Percentiles rank a stretch among this genome's conserved stretches.
These are phyloP conservation scores for Aspergillus alliaceus DNA, from an alignment of 2,329 filamentous ascomycete species.

Conservation along the genomic window DNA sequence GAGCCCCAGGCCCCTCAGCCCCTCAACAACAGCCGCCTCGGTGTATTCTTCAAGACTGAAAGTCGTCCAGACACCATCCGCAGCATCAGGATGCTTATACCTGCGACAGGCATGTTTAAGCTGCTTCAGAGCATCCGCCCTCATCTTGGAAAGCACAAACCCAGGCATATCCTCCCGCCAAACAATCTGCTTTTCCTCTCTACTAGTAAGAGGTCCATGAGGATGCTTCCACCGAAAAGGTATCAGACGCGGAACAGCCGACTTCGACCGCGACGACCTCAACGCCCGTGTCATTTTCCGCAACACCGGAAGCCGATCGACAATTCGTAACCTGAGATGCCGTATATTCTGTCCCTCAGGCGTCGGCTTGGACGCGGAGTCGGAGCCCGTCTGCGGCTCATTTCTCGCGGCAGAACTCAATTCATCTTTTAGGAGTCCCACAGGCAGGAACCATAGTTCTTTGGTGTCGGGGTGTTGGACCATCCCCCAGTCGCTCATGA, in stretches of 20 bases:
- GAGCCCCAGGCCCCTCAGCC: constrained; percentile 19
- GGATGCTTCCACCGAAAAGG: constrained; percentile 39
- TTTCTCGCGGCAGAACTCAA: constrained; percentile 10
- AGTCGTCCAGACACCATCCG: constrained; percentile 28
- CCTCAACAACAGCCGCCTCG: constrained; percentile 20
- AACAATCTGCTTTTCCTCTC: constrained; percentile 33
- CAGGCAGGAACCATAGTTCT: constrained; percentile 35
- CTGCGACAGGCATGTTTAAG: constrained; percentile 34
- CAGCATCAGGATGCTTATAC: constrained; percentile 16
- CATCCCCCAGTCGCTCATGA: constrained; percentile 38
- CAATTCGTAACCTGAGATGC: constrained; percentile 27
- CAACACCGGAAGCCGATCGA: constrained; percentile 28
- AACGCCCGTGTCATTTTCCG: constrained; percentile 18
- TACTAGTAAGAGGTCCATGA: constrained; percentile 24
- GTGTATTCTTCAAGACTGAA: constrained; percentile 22
- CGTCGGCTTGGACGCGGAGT: neutral
- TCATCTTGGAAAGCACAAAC: constrained; percentile 41
- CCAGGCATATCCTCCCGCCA: constrained; percentile 52
- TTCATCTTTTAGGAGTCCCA: constrained; percentile 32
- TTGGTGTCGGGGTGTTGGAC: constrained; percentile 28
- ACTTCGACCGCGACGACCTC: constrained; percentile 11
- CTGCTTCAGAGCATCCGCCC: constrained; percentile 34
- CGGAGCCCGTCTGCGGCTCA: neutral
- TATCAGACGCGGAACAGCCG: constrained; percentile 23
- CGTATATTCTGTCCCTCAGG: constrained; percentile 4